Evolutionary conservation across 2,329 filamentous ascomycete species (phyloP).

Genomic region (Rhexocercosporidium sp.): DNA sequence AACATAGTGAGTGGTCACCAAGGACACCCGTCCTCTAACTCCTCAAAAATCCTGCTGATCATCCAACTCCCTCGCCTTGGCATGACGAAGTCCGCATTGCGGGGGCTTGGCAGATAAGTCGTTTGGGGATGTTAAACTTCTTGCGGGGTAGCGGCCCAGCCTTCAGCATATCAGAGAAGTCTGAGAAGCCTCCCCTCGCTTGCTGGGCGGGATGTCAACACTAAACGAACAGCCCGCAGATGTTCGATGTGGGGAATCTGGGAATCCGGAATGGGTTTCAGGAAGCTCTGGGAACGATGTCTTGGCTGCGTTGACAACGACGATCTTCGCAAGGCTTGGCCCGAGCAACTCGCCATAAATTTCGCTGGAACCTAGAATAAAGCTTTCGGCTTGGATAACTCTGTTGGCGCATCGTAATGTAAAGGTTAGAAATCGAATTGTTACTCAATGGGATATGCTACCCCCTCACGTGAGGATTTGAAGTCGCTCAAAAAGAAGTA

Average conservation of each 20-base stretch:
- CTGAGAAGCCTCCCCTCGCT: neutral
- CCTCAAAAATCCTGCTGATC: neutral
- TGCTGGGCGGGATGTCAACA: neutral
- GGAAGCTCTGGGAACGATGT: neutral
- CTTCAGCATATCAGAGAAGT: neutral
- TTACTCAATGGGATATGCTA: too few species aligned
- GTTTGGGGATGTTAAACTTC: neutral
- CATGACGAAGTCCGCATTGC: neutral
- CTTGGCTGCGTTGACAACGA: neutral
- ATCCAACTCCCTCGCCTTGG: neutral
- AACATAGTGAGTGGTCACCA: too few species aligned
- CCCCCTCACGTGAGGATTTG: too few species aligned
- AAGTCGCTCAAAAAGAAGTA: too few species aligned
- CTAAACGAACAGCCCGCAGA: neutral
- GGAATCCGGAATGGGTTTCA: too few species aligned
- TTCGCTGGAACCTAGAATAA: conserved; percentile 1
- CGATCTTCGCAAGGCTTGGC: neutral
- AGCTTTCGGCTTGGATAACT: neutral
- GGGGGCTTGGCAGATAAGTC: neutral
- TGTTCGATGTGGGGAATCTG: neutral
- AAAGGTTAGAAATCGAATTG: too few species aligned
- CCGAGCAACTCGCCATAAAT: neutral
- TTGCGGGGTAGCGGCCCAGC: neutral
- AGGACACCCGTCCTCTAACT: too few species aligned
- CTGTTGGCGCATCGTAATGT: too few species aligned